Evolutionary conservation across 208 protist species (phyloP).

Genomic region (Borovskyia barvae): DNA sequence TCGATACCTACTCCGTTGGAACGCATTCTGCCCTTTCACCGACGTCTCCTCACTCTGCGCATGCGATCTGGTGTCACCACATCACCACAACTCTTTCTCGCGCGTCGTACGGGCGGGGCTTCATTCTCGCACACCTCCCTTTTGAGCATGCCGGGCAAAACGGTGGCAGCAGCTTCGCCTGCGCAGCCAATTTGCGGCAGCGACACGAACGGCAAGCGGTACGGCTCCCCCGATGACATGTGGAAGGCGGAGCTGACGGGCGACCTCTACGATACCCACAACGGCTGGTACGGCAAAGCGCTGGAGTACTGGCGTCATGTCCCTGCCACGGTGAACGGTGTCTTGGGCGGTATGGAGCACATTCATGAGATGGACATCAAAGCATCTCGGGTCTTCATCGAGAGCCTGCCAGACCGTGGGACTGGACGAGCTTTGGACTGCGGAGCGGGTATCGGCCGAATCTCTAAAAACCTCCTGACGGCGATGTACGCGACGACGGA

Average conservation of each 20-base stretch:
- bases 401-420: conserved; percentile 52
- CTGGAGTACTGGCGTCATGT: conserved; percentile 85
- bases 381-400: conserved; percentile 64
- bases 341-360: conserved; percentile 88
- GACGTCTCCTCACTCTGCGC: no score
- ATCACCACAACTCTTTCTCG: not conserved
- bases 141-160: conserved; percentile 20
- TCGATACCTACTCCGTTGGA: no score
- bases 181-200: conserved; percentile 41
- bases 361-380: conserved; percentile 73
- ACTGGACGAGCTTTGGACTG: conserved; percentile 82
- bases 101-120: not conserved
- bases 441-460: conserved; percentile 91
- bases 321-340: conserved; percentile 84
- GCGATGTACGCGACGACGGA: conserved; percentile 71
- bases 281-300: conserved; percentile 89
- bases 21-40: no score
- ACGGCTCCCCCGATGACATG: conserved; percentile 64
- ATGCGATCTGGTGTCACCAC: no score
- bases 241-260: conserved; percentile 67
- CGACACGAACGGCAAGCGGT: conserved; percentile 61
- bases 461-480: conserved; percentile 74
- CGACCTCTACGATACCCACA: conserved; percentile 70
- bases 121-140: conserved; percentile 2
- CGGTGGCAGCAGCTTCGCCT: not conserved